These are phyloP conservation scores for Actinomortierella ambigua DNA, from an alignment of 371 early-diverging fungal species.

Conservation along the genomic window DNA sequence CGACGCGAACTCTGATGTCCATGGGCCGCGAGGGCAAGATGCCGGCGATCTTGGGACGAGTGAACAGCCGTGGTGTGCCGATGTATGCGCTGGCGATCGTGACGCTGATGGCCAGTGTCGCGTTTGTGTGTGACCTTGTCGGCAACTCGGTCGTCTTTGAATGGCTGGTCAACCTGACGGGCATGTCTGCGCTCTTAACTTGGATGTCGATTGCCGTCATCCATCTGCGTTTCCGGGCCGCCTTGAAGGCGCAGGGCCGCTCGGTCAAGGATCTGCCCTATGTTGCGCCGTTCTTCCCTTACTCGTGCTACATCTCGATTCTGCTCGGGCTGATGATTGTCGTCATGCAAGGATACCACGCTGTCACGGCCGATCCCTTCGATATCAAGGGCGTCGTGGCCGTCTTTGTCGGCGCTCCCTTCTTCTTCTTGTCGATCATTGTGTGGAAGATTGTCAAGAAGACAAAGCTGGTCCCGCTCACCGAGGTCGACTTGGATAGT, in stretches of 20 bases:
- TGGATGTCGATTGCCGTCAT: slow-evolving; percentile 82
- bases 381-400: slow-evolving; percentile 47
- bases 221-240: slow-evolving; percentile 87
- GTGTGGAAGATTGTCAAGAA: slow-evolving; percentile 59
- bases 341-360: slow-evolving; percentile 66
- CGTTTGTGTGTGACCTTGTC: slow-evolving; percentile 62
- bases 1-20: slow-evolving; percentile 67
- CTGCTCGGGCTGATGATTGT: slow-evolving; percentile 63
- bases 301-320: slow-evolving; percentile 66
- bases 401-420: slow-evolving; percentile 56
- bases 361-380: slow-evolving; percentile 55
- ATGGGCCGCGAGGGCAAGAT: slow-evolving; percentile 67
- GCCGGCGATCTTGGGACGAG: slow-evolving; percentile 62
- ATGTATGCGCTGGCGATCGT: slow-evolving; percentile 62
- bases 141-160: slow-evolving; percentile 73
- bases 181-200: slow-evolving; percentile 76
- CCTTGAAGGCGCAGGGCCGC: slow-evolving; percentile 71
- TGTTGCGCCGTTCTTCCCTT: slow-evolving; percentile 70
- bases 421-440: slow-evolving; percentile 48
- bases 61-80: slow-evolving; percentile 70
- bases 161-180: slow-evolving; percentile 73
- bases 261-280: slow-evolving; percentile 71
- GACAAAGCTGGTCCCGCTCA: slow-evolving; percentile 58
- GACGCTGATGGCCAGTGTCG: slow-evolving; percentile 60
- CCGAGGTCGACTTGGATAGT: slow-evolving; percentile 63